Base-by-base conservation (phyloP, 2,329 filamentous ascomycete species). In the Dothideomycetes sp. region DNA sequence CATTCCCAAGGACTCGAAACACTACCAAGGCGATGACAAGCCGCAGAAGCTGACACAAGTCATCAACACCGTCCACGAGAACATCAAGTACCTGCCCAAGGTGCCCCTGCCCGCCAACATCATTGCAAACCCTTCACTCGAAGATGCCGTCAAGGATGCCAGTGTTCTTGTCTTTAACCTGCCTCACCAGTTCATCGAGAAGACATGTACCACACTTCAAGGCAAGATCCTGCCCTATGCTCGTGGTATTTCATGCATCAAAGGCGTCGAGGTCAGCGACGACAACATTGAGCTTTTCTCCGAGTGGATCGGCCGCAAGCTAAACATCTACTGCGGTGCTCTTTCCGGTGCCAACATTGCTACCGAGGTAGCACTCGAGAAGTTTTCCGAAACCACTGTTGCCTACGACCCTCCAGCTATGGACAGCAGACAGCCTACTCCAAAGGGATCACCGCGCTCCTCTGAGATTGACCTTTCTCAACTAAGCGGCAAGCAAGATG, bases 321-420 rank as follows among this genome's bases (percentile, higher is more conserved):
- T 98, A 15, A 85, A 84, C 47, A 98, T 98, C 60, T 98, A 98
- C 70, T 94, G 88, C 55, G 91, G 91, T 55, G 89, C 91, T 8
- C 74, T 98, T 27, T 94, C 86, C 30, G 91, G 91, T 41, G 91
- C 91, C 54, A 98, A 98, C 68, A 91, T 98, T 55, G 91, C 93
- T 35, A 84, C 75, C 51, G 93, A 98, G 63, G 91, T 98, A 54
- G 91, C 91, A 1, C 76, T 79, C 51, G 91, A 95, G 69, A 94
- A 95, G 63, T 96, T 86, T 75, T 94, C 84, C 46, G 91, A 96
- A 67, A 96, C 91, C 3, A 98, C 89, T 16, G 81, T 98, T 45
- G 91, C 88, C 33, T 98, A 98, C 63, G 87, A 94, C 56, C 89
- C 91, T 17, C 91, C 91, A 1, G 74, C 77, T 12, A 78, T 94